Evolutionary conservation across 306 rosid genomes (phyloP).

Genomic region (Clitoria ternatea): DNA sequence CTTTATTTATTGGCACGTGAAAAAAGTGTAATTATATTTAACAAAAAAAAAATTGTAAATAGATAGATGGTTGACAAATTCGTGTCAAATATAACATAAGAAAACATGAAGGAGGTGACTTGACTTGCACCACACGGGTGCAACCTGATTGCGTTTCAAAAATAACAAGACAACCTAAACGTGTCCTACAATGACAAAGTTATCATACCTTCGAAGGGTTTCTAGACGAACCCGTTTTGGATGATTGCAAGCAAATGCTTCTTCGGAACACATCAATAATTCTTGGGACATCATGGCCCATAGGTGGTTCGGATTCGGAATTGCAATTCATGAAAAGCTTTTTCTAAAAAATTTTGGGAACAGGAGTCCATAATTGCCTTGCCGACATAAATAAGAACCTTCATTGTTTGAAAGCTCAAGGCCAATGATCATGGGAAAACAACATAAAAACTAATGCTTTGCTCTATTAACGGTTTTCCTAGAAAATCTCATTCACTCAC

Average conservation of each 20-base stretch:
- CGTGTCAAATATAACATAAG: not conserved
- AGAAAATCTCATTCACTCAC: not conserved
- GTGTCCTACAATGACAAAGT: not conserved
- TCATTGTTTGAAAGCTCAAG: not conserved
- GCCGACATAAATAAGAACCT: not conserved
- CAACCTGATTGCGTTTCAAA: conserved; percentile 1
- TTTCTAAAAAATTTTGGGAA: not conserved
- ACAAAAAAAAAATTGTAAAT: no score
- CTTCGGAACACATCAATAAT: not conserved
- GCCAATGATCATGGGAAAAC: not conserved
- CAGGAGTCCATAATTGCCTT: not conserved
- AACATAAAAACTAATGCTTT: not conserved
- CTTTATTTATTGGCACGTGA: not conserved
- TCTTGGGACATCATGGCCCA: conserved; percentile 18
- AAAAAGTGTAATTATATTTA: not conserved
- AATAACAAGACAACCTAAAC: not conserved
- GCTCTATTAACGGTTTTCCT: not conserved
- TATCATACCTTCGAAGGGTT: not conserved
- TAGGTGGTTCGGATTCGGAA: not conserved
- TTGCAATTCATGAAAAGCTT: not conserved
- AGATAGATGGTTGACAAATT: not conserved
- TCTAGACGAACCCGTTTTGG: not conserved
- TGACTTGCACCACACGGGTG: conserved; percentile 30
- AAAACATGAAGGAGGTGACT: not conserved
- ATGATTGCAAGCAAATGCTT: not conserved